Percentiles rank a stretch among this genome's conserved stretches.
Conservation (phyloP, 805 yeast genomes). For the Yarrowia osloensis region DNA sequence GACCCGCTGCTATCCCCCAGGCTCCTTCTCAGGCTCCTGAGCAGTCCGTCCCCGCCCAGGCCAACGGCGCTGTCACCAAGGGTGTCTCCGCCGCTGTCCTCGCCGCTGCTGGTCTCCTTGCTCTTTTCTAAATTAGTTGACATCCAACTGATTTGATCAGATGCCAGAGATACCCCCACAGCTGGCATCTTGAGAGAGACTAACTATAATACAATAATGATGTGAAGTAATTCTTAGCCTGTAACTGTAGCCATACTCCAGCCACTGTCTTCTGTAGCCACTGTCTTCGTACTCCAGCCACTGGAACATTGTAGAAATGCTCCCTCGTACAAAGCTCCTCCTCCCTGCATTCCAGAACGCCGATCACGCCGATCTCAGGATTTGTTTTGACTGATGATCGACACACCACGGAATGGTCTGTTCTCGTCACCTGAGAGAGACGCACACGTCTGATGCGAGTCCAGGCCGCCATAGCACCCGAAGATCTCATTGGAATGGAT, state of each 20-base stretch:
- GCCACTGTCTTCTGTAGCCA: too few species aligned
- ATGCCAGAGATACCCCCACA: constrained; percentile 17
- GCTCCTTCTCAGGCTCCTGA: constrained; percentile 15
- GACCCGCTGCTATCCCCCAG: neutral
- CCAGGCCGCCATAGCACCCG: neutral
- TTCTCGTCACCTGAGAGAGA: neutral
- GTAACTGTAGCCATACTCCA: neutral
- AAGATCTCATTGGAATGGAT: constrained; percentile 9
- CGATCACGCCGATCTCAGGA: neutral
- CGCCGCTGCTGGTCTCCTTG: constrained; percentile 26
- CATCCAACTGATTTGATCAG: neutral
- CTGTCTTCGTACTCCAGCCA: too few species aligned
- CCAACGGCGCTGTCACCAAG: constrained; percentile 23
- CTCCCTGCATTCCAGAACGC: constrained; percentile 4
- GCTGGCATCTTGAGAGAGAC: constrained; percentile 10
- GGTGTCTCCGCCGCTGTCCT: constrained; percentile 24
- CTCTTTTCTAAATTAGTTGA: constrained; percentile 17
- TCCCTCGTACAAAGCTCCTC: neutral
- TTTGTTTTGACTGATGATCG: constrained; percentile 10
- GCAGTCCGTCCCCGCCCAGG: constrained; percentile 24
- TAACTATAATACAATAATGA: constrained; percentile 15
- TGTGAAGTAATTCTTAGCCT: neutral
- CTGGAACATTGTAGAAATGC: too few species aligned
- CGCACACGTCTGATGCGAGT: neutral
- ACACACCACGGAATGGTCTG: neutral